Base-by-base conservation (phyloP, 169 alveolate genomes). In the Plasmodium sp. region DNA sequence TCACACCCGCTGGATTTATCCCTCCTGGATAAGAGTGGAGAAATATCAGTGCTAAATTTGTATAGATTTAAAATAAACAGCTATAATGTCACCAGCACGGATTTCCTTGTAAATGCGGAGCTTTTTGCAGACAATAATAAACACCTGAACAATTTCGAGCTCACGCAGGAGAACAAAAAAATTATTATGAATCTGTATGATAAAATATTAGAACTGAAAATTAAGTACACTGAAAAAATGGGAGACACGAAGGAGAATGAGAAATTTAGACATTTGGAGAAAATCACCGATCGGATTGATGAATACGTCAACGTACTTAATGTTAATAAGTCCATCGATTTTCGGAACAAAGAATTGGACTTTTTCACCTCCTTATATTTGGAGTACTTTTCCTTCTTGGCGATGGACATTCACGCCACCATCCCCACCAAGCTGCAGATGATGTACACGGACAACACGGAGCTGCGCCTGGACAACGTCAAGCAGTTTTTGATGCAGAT, bases 11-110 rank as follows among this genome's bases (percentile, higher is more conserved):
- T 85, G 74, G 93, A 85, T 43, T 74, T 85, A 9, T 85, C 93
- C 39, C 81, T 85, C 58, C 41, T 85, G 39, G 93, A 85, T 43
- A 85, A 54, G 33, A 54, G 86, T 85, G 93, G 93, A 5, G 93
- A 85, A 85, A 85, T 85, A 85, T 85, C 93, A 34, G 93, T 85
- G n/a, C 36, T 85, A 85, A 85, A 85, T 85, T 74, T 85, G n/a
- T 85, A 74, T 33, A 31, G 93, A 85, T 85, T 85, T 77, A 85
- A 85, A 85, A 75, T 85, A 16, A 74, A 85, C 67, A 85, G 45
- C 43, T 85, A 85, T 85, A 85, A 85, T 85, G 82, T 85, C 33
- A 85, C 93, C 18, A 54, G 43, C 43, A 56, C 39, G 18, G 93
- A 85, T 41, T 85, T 85, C 45, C 34, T 85, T 22, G 93, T 85